Evolutionary conservation across 345 rosid species (phyloP).

Genomic region (Zanthoxylum bungeanum): DNA sequence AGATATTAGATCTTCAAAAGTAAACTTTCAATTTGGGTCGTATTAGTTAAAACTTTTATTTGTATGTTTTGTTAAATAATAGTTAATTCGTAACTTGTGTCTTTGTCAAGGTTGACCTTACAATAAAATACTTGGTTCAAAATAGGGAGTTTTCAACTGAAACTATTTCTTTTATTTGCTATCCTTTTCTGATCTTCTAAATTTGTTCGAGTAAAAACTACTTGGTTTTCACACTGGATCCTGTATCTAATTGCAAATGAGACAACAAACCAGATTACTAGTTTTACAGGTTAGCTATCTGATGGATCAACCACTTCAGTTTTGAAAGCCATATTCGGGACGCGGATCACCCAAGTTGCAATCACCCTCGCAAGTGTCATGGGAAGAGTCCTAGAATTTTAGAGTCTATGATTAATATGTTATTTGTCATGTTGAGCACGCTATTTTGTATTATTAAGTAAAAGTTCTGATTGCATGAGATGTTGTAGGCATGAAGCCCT

Average conservation of each 20-base stretch:
- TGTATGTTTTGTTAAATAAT: background rate
- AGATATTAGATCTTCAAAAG: background rate
- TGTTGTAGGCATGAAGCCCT: no score
- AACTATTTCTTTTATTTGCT: background rate
- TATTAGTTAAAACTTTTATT: background rate
- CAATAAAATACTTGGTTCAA: background rate
- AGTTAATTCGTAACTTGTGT: background rate
- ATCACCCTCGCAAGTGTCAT: no score
- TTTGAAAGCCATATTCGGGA: no score
- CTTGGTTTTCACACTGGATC: background rate
- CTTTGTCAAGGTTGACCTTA: background rate
- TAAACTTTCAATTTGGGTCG: background rate
- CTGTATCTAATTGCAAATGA: background rate
- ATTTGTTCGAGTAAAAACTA: background rate
- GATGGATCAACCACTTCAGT: no score
- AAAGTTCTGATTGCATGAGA: no score
- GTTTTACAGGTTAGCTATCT: no score
- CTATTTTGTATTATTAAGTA: no score
- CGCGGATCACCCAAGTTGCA: no score
- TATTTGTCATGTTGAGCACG: no score
- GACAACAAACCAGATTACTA: no score
- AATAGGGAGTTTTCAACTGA: background rate
- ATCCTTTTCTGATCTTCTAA: background rate
- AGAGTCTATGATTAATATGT: no score
- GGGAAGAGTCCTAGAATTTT: no score